A percentile compares a stretch with the other conserved stretches of the same genome.
phyloP scores from a whole-genome alignment of 805 yeast species.

The Pichia rugopelliculosa region DNA sequence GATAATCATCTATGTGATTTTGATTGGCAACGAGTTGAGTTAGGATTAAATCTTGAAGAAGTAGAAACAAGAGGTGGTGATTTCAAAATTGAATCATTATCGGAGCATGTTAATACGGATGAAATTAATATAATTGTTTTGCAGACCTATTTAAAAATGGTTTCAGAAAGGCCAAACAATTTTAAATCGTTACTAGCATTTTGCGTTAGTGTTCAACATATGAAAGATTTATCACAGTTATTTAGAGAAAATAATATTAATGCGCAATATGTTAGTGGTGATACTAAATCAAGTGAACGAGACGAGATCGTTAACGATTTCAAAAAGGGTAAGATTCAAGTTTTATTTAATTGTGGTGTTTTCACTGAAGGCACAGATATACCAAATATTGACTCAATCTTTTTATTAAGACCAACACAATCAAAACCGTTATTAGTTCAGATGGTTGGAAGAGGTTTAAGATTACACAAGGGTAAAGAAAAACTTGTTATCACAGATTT shows the following conservation, averaged over 20 bases:
- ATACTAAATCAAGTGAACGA: slow-evolving; percentile 48
- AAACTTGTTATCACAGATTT: slow-evolving; percentile 73
- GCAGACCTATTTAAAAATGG: slow-evolving; percentile 42
- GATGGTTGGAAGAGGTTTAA: slow-evolving; percentile 86
- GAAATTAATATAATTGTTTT: slow-evolving; percentile 50
- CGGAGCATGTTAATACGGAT: slow-evolving; percentile 47
- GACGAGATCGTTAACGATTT: slow-evolving; percentile 49
- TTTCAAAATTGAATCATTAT: slow-evolving; percentile 43
- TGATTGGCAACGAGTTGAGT: slow-evolving; percentile 50
- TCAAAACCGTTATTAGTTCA: slow-evolving; percentile 68
- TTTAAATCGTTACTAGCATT: slow-evolving; percentile 66
- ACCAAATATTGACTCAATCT: slow-evolving; percentile 76
- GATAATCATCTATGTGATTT: slow-evolving; percentile 68
- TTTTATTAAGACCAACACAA: slow-evolving; percentile 73
- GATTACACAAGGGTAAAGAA: slow-evolving; percentile 54
- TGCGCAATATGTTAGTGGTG: slow-evolving; percentile 67
- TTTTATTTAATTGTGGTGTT: slow-evolving; percentile 79
- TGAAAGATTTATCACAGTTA: slow-evolving; percentile 41
- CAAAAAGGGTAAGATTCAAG: slow-evolving; percentile 53
- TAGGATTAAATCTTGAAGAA: slow-evolving; percentile 26
- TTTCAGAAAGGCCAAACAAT: slow-evolving; percentile 23
- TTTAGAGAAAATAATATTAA: slow-evolving; percentile 55
- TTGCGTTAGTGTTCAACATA: slow-evolving; percentile 69
- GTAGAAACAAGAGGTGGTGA: slow-evolving; percentile 32
- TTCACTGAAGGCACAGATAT: slow-evolving; percentile 95